Evolutionary conservation across 2,329 filamentous ascomycete species (phyloP).

Genomic region (Biscogniauxia mediterranea): DNA sequence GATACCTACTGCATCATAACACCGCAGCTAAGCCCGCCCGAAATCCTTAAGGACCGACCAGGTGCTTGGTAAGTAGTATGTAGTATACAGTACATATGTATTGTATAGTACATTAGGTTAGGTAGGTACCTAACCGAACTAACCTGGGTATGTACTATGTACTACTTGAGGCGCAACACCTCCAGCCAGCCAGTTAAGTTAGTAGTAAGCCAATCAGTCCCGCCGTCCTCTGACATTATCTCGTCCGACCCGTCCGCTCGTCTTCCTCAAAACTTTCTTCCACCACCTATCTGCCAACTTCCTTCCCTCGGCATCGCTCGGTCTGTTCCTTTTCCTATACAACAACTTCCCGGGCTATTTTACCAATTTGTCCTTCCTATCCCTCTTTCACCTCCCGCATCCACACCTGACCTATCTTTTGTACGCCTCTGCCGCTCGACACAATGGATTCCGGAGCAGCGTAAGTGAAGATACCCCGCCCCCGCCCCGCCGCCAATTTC

Average conservation of each 20-base stretch:
- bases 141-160: background rate
- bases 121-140: slow-evolving; percentile 4
- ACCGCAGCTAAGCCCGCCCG: slow-evolving; percentile 1
- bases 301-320: slow-evolving; percentile 2
- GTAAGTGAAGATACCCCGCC: slow-evolving; percentile 33
- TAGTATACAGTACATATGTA: background rate
- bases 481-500: slow-evolving; percentile 31
- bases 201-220: background rate
- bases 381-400: slow-evolving; percentile 10
- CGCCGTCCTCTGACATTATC: slow-evolving; percentile 6
- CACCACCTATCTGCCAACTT: slow-evolving; percentile 8
- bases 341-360: slow-evolving; percentile 6
- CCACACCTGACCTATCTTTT: slow-evolving; percentile 3
- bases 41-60: background rate
- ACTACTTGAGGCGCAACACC: too few relatives aligned
- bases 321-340: slow-evolving; percentile 13
- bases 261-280: slow-evolving; percentile 13
- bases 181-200: background rate
- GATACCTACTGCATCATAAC: background rate
- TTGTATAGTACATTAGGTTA: slow-evolving; percentile 7
- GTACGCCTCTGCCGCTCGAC: slow-evolving; percentile 13
- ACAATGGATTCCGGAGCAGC: slow-evolving; percentile 32
- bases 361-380: slow-evolving; percentile 8
- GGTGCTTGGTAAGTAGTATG: background rate
- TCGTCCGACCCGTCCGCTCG: slow-evolving; percentile 18